Percentiles rank a stretch among this genome's conserved stretches.
phyloP scores from a whole-genome alignment of 1,284 basidiomycete species.

The Sporisorium scitamineum region DNA sequence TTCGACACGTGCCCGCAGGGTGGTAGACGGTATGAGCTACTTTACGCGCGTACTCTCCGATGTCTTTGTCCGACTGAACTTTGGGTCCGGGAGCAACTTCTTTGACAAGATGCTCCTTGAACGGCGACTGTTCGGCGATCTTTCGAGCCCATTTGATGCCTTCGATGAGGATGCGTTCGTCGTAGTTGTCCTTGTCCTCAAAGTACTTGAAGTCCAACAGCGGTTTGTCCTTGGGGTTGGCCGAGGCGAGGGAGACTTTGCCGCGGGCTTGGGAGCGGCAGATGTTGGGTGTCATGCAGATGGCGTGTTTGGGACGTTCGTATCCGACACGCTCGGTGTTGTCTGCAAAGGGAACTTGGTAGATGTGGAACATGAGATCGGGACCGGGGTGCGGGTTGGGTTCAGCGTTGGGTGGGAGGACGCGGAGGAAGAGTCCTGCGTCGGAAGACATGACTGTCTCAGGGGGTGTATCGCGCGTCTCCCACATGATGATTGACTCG shows the following conservation, averaged over 20 bases:
- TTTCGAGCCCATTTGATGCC: slow-evolving; percentile 73
- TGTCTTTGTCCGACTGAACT: slow-evolving; percentile 65
- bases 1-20: slow-evolving; percentile 68
- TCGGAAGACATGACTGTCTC: slow-evolving; percentile 70
- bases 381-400: slow-evolving; percentile 63
- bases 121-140: slow-evolving; percentile 71
- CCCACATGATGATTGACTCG: slow-evolving; percentile 69
- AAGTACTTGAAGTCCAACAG: slow-evolving; percentile 73
- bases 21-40: slow-evolving; percentile 70
- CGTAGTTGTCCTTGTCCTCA: slow-evolving; percentile 71
- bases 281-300: slow-evolving; percentile 70
- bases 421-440: slow-evolving; percentile 68
- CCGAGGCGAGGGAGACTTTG: slow-evolving; percentile 69
- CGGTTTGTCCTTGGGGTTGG: slow-evolving; percentile 71
- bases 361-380: slow-evolving; percentile 69
- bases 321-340: slow-evolving; percentile 69
- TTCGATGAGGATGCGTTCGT: slow-evolving; percentile 72
- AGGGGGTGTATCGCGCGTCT: slow-evolving; percentile 64
- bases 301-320: slow-evolving; percentile 66
- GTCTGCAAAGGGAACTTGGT: slow-evolving; percentile 67
- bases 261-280: slow-evolving; percentile 71
- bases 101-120: slow-evolving; percentile 70
- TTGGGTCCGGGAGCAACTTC: slow-evolving; percentile 69
- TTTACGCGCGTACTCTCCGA: slow-evolving; percentile 66
- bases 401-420: slow-evolving; percentile 56